Evolutionary conservation across 768 basidiomycete species (phyloP).

Genomic region (Sporobolomyces phaffii): DNA sequence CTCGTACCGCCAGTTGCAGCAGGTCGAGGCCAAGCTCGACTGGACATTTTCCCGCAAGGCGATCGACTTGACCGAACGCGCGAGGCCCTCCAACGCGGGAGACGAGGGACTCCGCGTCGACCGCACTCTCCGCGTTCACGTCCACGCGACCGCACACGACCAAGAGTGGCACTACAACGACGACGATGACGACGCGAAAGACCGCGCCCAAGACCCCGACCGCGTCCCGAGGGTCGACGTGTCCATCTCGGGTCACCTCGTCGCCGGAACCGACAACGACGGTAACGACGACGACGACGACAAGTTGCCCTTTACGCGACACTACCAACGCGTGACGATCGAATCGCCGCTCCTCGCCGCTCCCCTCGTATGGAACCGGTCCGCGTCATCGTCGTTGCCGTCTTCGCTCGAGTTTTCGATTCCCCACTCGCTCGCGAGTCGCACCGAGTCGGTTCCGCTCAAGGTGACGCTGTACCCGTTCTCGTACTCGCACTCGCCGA

Average conservation of each 20-base stretch:
- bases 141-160: conserved; percentile 3
- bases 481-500: not conserved
- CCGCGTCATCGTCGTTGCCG: conserved; percentile 45
- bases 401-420: conserved; percentile 33
- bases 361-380: conserved; percentile 47
- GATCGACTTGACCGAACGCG: conserved; percentile 21
- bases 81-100: not conserved
- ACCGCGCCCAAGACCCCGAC: not conserved
- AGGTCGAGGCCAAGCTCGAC: conserved; percentile 32
- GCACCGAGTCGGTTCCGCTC: conserved; percentile 48
- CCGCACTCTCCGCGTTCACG: conserved; percentile 25
- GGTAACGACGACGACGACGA: too few relatives aligned
- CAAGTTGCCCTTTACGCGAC: conserved; percentile 13
- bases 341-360: conserved; percentile 50
- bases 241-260: conserved; percentile 14
- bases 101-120: conserved; percentile 2
- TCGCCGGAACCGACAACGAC: conserved; percentile 55
- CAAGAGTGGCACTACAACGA: conserved; percentile 29
- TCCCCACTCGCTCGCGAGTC: not conserved
- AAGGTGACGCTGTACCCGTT: not conserved
- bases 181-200: not conserved
- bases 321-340: conserved; percentile 16
- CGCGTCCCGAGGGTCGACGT: conserved; percentile 29
- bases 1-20: conserved; percentile 16
- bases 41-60: conserved; percentile 28